phyloP scores from a whole-genome alignment of 768 basidiomycete species.

The Psilocybe azurescens region DNA sequence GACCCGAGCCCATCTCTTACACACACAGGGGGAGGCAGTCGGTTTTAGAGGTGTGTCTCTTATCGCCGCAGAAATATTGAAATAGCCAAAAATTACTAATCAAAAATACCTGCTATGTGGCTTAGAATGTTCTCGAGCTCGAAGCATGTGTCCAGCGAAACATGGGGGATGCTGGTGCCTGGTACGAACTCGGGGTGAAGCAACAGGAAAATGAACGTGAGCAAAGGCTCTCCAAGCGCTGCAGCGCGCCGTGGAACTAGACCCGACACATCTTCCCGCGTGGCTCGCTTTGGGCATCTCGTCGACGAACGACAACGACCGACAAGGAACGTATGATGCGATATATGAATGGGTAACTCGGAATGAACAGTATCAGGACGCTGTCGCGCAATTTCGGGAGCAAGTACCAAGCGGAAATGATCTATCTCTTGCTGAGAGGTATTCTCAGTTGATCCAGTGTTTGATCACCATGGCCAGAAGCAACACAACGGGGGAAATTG shows the following conservation, averaged over 20 bases:
- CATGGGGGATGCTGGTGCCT: slow-evolving; percentile 70
- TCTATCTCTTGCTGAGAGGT: slow-evolving; percentile 43
- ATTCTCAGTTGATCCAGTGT: slow-evolving; percentile 67
- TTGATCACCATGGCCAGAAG: slow-evolving; percentile 82
- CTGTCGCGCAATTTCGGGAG: slow-evolving; percentile 47
- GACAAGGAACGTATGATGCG: slow-evolving; percentile 75
- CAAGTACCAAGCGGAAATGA: slow-evolving; percentile 32
- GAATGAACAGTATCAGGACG: slow-evolving; percentile 58
- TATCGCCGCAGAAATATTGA: slow-evolving; percentile 12
- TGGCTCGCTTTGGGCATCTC: slow-evolving; percentile 94
- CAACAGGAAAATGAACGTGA: slow-evolving; percentile 99
- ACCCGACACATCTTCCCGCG: slow-evolving; percentile 74
- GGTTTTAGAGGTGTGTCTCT: slow-evolving; percentile 46
- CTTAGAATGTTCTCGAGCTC: slow-evolving; percentile 82
- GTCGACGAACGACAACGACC: slow-evolving; percentile 87
- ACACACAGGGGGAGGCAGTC: slow-evolving; percentile 38
- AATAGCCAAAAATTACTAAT: slow-evolving; percentile 12
- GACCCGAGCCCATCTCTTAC: slow-evolving; percentile 53
- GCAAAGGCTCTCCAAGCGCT: slow-evolving; percentile 86
- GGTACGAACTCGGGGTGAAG: slow-evolving; percentile 94
- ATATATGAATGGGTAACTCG: slow-evolving; percentile 82
- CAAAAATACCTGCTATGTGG: slow-evolving; percentile 5
- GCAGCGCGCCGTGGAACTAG: slow-evolving; percentile 77
- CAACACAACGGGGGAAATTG: slow-evolving; percentile 64
- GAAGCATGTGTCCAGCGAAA: slow-evolving; percentile 90